Evolutionary conservation across 345 rosid species (phyloP).

Genomic region (Gossypium rotundifolium): DNA sequence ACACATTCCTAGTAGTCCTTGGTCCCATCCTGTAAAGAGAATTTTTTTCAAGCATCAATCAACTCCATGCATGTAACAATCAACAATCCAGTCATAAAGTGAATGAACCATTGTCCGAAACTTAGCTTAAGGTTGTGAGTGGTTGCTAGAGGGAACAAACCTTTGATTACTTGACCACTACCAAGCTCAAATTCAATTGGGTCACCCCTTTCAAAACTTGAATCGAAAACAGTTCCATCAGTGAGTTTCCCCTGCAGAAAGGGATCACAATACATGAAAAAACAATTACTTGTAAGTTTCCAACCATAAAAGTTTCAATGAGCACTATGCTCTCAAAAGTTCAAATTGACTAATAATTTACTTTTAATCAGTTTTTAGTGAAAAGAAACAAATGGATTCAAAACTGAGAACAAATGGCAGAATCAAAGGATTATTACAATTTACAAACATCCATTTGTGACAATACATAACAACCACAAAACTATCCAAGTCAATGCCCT

Average conservation of each 20-base stretch:
- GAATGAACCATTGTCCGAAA: background rate
- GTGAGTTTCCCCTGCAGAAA: constrained; percentile 74
- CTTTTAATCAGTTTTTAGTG: background rate
- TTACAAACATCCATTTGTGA: background rate
- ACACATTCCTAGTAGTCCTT: constrained; percentile 76
- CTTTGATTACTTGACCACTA: constrained; percentile 91
- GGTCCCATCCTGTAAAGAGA: constrained; percentile 83
- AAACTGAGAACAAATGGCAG: background rate
- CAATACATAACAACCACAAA: background rate
- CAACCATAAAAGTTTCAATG: background rate
- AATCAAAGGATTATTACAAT: background rate
- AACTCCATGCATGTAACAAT: background rate
- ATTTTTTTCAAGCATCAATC: background rate
- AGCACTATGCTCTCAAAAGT: background rate
- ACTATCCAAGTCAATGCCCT: background rate
- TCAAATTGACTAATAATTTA: background rate
- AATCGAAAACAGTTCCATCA: constrained; percentile 92
- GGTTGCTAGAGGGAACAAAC: constrained; percentile 27
- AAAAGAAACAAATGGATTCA: background rate
- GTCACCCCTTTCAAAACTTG: constrained; percentile 95
- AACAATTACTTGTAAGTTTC: background rate
- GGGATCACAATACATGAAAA: background rate
- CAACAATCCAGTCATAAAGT: background rate
- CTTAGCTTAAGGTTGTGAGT: background rate
- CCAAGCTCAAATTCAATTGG: constrained; percentile 97